Base-by-base conservation (phyloP, 2,329 filamentous ascomycete species). In the Cladosporium velox region DNA sequence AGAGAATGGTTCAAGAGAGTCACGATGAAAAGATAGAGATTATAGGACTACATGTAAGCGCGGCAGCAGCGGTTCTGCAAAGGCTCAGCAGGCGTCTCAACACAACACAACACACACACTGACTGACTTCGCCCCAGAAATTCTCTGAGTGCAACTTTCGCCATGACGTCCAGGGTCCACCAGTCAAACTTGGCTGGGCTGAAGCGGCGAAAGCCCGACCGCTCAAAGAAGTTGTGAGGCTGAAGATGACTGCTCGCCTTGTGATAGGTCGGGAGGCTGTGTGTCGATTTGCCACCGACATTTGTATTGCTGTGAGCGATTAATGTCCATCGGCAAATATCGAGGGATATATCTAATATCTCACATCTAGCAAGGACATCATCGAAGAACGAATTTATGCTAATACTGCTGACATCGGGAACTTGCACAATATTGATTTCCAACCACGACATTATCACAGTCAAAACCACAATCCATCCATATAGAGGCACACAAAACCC, bases 31-130 rank as follows among this genome's bases (percentile, higher is more conserved):
- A 47, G 8, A 47, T 11, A 47, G 8, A 5, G 41, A 47, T 3
- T 47, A 47, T 11, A 47, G 8, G n/a, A 21, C 3, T 47, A 47
- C n/a, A 47, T 47, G 8, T 24, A 47, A n/a, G n/a, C n/a, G 10
- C 28, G 32, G 15, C 51, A 54, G 52, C 52, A 55, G 15, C 32
- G 28, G 18, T 34, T 32, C 28, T 32, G 11, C 30, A 34, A 21
- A n/a, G 52, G 28, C 52, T 55, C 52, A 55, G 52, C 52, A 55
- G 52, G 52, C 52, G 52, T 30, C 52, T 55, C 52, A 55, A 55
- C 52, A 34, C 18, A 26, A 30, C 49, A 26, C 49, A 30, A 4
- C 7, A 32, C 15, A 55, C 52, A 55, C 28, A 54, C 28, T 3
- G 18, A 18, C 28, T 55, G 52, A 55, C 28, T 55, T 55, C 52